phyloP scores from a whole-genome alignment of 1,139 yeast species.

The Meyerozyma carpophila region DNA sequence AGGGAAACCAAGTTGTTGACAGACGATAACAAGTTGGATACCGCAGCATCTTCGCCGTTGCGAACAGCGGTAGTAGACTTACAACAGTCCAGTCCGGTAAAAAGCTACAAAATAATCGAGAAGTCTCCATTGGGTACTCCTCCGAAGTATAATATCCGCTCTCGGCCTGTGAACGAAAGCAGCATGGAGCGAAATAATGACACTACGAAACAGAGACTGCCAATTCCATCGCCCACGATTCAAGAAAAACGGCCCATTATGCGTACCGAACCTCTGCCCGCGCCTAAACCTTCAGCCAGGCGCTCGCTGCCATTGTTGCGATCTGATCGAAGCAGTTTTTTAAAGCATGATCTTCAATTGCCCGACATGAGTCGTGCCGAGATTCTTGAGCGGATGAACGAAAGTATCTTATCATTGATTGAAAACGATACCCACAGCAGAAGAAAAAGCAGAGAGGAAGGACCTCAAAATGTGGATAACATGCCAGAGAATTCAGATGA shows the following conservation, averaged over 20 bases:
- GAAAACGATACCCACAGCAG: conserved; percentile 7
- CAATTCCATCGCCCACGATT: neutral
- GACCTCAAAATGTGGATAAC: conserved; percentile 1
- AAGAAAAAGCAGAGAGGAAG: neutral
- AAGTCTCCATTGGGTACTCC: neutral
- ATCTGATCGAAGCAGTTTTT: neutral
- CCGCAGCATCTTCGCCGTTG: neutral
- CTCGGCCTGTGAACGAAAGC: neutral
- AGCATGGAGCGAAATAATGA: neutral
- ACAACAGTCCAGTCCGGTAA: neutral
- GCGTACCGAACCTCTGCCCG: neutral
- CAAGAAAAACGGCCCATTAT: neutral
- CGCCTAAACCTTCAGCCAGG: neutral
- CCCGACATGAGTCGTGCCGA: conserved; percentile 13
- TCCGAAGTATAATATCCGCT: neutral
- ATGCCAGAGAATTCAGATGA: neutral
- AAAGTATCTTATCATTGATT: conserved; percentile 11
- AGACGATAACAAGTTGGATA: conserved; percentile 15
- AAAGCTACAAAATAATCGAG: neutral
- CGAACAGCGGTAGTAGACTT: neutral
- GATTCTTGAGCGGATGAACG: conserved; percentile 15
- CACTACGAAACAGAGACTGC: neutral
- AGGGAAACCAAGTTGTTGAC: conserved; percentile 15
- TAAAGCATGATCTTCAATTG: neutral
- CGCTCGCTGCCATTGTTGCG: neutral